Evolutionary conservation across 441 rosid genomes (phyloP).

Genomic region (Melianthus villosus): DNA sequence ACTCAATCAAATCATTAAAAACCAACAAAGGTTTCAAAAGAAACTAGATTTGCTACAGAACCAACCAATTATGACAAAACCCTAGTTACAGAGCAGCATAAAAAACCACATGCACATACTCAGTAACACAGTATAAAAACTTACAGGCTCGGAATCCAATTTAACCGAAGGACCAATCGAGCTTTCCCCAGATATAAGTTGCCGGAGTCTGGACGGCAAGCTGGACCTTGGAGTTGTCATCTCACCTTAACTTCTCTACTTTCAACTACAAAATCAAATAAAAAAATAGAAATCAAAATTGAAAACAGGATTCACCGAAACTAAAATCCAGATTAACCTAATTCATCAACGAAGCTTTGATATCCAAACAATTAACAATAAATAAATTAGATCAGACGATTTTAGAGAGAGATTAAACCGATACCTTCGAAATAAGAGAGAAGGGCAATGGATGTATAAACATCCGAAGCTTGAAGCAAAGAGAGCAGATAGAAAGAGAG

Average conservation of each 20-base stretch:
- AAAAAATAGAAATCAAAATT: not conserved
- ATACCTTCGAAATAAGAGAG: conserved; percentile 18
- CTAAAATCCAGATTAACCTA: conserved; percentile 4
- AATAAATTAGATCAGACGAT: conserved; percentile 15
- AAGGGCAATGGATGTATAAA: conserved; percentile 17
- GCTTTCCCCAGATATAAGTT: conserved; percentile 78
- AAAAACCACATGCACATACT: conserved; percentile 2
- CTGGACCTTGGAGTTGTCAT: conserved; percentile 79
- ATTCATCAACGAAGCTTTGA: conserved; percentile 3
- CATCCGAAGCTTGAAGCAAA: conserved; percentile 37
- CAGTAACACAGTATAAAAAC: conserved; percentile 11
- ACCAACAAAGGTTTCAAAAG: too few species aligned
- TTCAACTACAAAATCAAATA: conserved; percentile 14
- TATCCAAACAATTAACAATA: conserved; percentile 3
- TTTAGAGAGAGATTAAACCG: not conserved
- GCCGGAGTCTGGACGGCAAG: conserved; percentile 86
- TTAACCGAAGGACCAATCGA: conserved; percentile 59
- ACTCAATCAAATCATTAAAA: too few species aligned
- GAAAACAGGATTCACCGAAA: not conserved
- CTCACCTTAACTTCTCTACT: conserved; percentile 28
- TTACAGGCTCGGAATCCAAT: conserved; percentile 79
- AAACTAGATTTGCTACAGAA: too few species aligned
- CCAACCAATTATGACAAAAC: conserved; percentile 6
- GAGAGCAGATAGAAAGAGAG: too few species aligned
- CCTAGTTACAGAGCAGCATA: not conserved